Conservation (phyloP, 768 basidiomycete genomes). For the Kwoniella heveanensis region DNA sequence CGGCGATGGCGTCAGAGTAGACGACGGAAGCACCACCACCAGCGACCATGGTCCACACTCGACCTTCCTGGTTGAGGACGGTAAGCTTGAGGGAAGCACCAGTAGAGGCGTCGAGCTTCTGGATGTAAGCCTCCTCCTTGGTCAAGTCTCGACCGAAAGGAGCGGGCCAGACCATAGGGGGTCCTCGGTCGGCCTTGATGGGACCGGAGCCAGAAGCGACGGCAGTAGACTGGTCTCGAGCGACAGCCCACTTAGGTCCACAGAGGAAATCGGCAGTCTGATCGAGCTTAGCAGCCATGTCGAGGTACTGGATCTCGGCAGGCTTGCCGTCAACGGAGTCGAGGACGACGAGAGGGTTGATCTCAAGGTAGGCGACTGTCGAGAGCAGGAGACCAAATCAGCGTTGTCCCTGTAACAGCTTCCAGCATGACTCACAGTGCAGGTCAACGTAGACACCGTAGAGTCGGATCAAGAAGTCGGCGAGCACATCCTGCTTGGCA, state of each 20-base stretch:
- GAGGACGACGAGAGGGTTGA: slow-evolving; percentile 95
- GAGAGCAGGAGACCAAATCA: too few species aligned
- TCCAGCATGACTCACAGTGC: slow-evolving; percentile 71
- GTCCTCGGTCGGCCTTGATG: slow-evolving; percentile 83
- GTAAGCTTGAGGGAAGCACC: slow-evolving; percentile 98
- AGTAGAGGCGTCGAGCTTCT: slow-evolving; percentile 94
- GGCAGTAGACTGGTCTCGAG: slow-evolving; percentile 75
- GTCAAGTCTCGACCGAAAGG: slow-evolving; percentile 97
- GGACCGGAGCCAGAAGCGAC: slow-evolving; percentile 65
- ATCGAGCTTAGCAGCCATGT: slow-evolving; percentile 99
- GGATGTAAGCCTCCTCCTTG: slow-evolving; percentile 98
- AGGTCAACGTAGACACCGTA: slow-evolving; percentile 98
- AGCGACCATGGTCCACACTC: slow-evolving; percentile 99
- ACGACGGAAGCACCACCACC: slow-evolving; percentile 67
- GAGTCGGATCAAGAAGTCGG: slow-evolving; percentile 90
- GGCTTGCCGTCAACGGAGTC: slow-evolving; percentile 72
- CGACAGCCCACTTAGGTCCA: slow-evolving; percentile 98
- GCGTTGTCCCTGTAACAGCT: too few species aligned
- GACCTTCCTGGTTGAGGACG: slow-evolving; percentile 89
- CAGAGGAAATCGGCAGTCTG: slow-evolving; percentile 98
- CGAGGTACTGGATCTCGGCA: slow-evolving; percentile 87
- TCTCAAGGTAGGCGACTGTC: slow-evolving; percentile 92
- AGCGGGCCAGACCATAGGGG: slow-evolving; percentile 83
- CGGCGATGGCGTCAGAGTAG: slow-evolving; percentile 72
- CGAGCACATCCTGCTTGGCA: slow-evolving; percentile 82